phyloP scores from a whole-genome alignment of 306 rosid genomes.

The Herpetospermum pedunculosum region DNA sequence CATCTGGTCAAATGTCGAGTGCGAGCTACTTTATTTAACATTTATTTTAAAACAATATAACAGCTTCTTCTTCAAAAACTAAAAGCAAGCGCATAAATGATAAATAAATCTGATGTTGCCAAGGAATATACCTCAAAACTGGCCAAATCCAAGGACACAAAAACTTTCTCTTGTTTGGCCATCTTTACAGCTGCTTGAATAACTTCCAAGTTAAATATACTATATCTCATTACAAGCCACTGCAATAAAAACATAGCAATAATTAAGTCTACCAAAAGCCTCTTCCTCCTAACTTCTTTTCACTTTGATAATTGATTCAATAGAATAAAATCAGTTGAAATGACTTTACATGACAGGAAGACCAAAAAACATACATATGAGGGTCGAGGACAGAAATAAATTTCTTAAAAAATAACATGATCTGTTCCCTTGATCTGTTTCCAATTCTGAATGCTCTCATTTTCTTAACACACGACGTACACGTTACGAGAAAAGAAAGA shows the following conservation, averaged over 20 bases:
- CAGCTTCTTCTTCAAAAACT: slow-evolving; percentile 1
- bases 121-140: slow-evolving; percentile 80
- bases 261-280: slow-evolving; percentile 16
- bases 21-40: slow-evolving; percentile 2
- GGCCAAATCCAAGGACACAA: slow-evolving; percentile 90
- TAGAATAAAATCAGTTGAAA: not conserved
- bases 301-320: not conserved
- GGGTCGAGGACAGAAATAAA: not conserved
- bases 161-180: slow-evolving; percentile 79
- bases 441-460: not conserved
- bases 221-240: slow-evolving; percentile 88
- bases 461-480: not conserved
- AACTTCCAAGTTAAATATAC: slow-evolving; percentile 61
- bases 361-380: not conserved
- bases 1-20: slow-evolving; percentile 49
- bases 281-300: not conserved
- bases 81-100: not conserved
- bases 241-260: slow-evolving; percentile 31
- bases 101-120: not conserved
- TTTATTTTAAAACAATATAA: not conserved
- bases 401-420: no score
- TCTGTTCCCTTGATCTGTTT: not conserved
- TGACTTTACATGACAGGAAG: not conserved
- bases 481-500: not conserved
- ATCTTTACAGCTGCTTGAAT: slow-evolving; percentile 69